A percentile compares a stretch with the other conserved stretches of the same genome.
Conservation (phyloP, 306 rosid species). For the Castanea mollissima region DNA sequence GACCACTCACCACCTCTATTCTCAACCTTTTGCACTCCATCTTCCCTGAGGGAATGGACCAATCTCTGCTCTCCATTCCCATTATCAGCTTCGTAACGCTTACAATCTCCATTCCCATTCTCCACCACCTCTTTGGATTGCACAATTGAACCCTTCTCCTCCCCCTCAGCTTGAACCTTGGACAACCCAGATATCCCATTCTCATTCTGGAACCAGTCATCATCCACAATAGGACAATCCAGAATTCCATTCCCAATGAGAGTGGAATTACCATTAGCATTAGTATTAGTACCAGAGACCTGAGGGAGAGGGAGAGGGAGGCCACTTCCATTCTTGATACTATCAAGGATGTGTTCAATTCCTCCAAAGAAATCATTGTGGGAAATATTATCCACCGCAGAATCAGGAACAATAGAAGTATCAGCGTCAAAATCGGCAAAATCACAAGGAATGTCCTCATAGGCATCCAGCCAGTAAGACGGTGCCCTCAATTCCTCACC, state of each 20-base stretch:
- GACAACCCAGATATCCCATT: constrained; percentile 18
- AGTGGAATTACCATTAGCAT: background rate
- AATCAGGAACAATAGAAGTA: constrained; percentile 29
- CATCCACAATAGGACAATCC: constrained; percentile 23
- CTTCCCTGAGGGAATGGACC: constrained; percentile 22
- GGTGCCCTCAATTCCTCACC: constrained; percentile 19
- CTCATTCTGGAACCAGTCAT: constrained; percentile 9
- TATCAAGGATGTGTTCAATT: constrained; percentile 76
- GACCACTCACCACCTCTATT: constrained; percentile 20
- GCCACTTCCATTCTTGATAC: constrained; percentile 72
- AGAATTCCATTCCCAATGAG: constrained; percentile 18
- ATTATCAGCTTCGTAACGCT: constrained; percentile 20
- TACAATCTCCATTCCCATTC: constrained; percentile 20
- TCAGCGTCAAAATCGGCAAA: constrained; percentile 58
- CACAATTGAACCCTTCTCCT: constrained; percentile 6
- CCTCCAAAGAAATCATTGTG: constrained; percentile 76
- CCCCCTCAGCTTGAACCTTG: constrained; percentile 15
- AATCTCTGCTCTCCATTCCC: constrained; percentile 31
- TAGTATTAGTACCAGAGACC: background rate
- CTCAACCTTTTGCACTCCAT: constrained; percentile 29
- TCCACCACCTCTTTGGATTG: constrained; percentile 15
- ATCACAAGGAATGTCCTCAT: constrained; percentile 82
- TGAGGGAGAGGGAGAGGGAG: constrained; percentile 40
- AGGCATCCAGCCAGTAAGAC: constrained; percentile 94
- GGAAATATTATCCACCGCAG: constrained; percentile 31